A percentile compares a stretch with the other conserved stretches of the same genome.
Conservation (phyloP, 139 green algal genomes). For the Closterium sp. region DNA sequence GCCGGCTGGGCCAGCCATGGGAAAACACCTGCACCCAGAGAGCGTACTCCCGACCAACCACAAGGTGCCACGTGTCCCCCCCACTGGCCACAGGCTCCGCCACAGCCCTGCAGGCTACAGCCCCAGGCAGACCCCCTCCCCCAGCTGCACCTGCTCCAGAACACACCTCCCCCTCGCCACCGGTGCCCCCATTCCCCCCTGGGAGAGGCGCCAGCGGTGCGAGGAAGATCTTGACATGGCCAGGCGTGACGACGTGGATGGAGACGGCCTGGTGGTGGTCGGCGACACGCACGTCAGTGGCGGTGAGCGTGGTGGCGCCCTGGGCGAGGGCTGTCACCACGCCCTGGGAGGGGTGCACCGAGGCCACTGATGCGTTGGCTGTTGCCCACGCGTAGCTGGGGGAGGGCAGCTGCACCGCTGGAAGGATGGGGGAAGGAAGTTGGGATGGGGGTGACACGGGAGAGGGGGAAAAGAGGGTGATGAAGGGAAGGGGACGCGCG, state of each 20-base stretch:
- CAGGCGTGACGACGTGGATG: constrained; percentile 40
- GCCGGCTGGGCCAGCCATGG: constrained; percentile 13
- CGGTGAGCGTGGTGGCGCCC: constrained; percentile 17
- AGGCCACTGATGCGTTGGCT: constrained; percentile 9
- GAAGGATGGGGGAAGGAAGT: not conserved
- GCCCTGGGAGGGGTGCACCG: constrained; percentile 1
- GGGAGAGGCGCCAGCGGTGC: not conserved
- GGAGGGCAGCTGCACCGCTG: constrained; percentile 29
- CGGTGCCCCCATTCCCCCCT: not conserved
- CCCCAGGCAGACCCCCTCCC: not conserved
- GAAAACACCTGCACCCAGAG: constrained; percentile 34
- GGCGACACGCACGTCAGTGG: constrained; percentile 12
- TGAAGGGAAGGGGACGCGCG: too few relatives aligned
- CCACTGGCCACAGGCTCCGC: not conserved
- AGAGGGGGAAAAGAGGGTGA: constrained; percentile 3
- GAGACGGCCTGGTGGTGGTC: constrained; percentile 11
- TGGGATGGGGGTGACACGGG: not conserved
- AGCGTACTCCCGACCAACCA: constrained; percentile 27
- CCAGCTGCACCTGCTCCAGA: not conserved
- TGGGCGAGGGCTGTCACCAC: constrained; percentile 1
- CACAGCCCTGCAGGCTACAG: not conserved
- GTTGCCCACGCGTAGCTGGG: constrained; percentile 35
- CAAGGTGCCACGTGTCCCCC: constrained; percentile 23
- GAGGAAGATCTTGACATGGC: constrained; percentile 17
- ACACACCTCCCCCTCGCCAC: not conserved